These are phyloP conservation scores for Fusarium humuli DNA, from an alignment of 2,329 filamentous ascomycete species.

Conservation along the genomic window DNA sequence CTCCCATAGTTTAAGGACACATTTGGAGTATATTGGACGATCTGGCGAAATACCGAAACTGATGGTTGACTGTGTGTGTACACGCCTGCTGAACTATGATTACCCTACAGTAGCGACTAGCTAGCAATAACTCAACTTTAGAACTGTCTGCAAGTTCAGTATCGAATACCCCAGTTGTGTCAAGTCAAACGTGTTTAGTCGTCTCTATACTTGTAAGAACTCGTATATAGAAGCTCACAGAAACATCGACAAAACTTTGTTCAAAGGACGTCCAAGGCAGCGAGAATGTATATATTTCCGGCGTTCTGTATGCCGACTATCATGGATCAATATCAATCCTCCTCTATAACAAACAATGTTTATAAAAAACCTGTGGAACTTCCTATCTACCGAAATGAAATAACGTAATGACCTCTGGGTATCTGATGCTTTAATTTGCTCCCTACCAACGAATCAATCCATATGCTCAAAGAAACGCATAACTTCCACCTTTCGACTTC, in stretches of 20 bases:
- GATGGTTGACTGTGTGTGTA: background rate
- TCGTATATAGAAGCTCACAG: background rate
- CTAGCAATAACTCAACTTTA: background rate
- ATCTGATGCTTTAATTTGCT: constrained; percentile 14
- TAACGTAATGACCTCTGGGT: constrained; percentile 16
- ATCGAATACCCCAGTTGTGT: background rate
- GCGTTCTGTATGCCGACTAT: background rate
- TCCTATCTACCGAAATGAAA: background rate
- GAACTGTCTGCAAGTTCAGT: background rate
- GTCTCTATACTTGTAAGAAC: background rate
- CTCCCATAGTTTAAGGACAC: background rate
- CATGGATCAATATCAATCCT: background rate
- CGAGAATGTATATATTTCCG: background rate
- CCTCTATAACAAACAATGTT: background rate
- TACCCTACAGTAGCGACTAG: background rate
- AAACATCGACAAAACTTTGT: background rate
- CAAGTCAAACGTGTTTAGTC: background rate
- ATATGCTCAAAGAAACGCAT: constrained; percentile 41
- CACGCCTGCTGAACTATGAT: background rate
- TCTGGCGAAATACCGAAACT: background rate
- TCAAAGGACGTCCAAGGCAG: background rate
- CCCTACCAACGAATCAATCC: background rate
- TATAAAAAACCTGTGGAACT: background rate
- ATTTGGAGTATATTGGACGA: background rate
- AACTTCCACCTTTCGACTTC: constrained; percentile 40